A percentile compares a stretch with the other conserved stretches of the same genome.
These are phyloP conservation scores for Mallotus nudiflorus DNA, from an alignment of 345 rosid genomes.

Conservation along the genomic window DNA sequence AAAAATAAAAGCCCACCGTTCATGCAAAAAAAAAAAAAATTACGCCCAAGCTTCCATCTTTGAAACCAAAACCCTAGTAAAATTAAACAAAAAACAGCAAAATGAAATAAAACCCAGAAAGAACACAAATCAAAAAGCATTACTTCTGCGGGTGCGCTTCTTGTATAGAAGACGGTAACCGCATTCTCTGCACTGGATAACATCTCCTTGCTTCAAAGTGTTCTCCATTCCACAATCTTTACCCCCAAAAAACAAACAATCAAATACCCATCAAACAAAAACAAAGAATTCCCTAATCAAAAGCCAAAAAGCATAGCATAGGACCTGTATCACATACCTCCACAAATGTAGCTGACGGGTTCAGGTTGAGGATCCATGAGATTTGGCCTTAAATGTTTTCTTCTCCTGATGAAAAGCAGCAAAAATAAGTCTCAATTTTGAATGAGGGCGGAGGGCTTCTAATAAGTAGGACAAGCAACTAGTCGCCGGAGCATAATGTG, in stretches of 20 bases:
- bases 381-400: too few species aligned
- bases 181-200: slow-evolving; percentile 87
- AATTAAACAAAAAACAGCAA: background rate
- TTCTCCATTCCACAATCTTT: slow-evolving; percentile 90
- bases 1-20: background rate
- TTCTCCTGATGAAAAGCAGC: too few species aligned
- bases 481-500: too few species aligned
- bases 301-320: background rate
- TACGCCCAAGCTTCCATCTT: too few species aligned
- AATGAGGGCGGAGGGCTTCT: too few species aligned
- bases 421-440: too few species aligned
- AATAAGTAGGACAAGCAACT: too few species aligned
- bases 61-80: too few species aligned
- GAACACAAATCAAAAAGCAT: background rate
- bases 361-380: slow-evolving; percentile 84
- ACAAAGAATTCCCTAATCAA: background rate
- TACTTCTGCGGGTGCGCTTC: slow-evolving; percentile 93
- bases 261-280: too few species aligned
- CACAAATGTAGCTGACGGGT: slow-evolving; percentile 84
- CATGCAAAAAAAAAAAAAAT: background rate
- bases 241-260: too few species aligned
- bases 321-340: slow-evolving; percentile 36
- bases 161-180: slow-evolving; percentile 90
- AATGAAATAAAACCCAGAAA: background rate
- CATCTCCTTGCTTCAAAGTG: slow-evolving; percentile 73